These are phyloP conservation scores for Priceomyces haplophilus DNA, from an alignment of 805 yeast genomes.

Conservation along the genomic window DNA sequence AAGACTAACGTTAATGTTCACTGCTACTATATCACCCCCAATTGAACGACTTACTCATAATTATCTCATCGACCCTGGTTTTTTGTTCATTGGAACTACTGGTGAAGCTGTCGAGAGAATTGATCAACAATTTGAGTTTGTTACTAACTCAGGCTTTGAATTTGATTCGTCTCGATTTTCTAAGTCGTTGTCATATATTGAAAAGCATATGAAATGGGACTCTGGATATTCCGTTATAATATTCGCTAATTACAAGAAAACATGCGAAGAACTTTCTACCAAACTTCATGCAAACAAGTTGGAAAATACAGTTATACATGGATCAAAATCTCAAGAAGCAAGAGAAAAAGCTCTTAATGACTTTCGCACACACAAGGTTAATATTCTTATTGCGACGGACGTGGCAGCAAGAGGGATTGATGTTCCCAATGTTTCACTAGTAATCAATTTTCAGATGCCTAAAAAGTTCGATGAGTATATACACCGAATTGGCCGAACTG, in stretches of 20 bases:
- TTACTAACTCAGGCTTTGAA: conserved; percentile 25
- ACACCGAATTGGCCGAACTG: conserved; percentile 95
- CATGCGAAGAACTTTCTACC: conserved; percentile 65
- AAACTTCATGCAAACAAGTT: conserved; percentile 43
- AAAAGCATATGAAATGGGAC: conserved; percentile 39
- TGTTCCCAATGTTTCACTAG: conserved; percentile 80
- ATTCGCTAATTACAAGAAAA: conserved; percentile 73
- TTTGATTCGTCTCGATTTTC: conserved; percentile 37
- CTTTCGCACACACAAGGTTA: conserved; percentile 53
- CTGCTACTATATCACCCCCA: conserved; percentile 84
- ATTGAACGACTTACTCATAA: conserved; percentile 65
- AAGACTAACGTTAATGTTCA: conserved; percentile 81
- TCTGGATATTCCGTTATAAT: conserved; percentile 51
- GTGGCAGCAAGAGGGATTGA: conserved; percentile 96
- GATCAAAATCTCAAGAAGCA: conserved; percentile 79
- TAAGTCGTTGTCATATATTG: conserved; percentile 38
- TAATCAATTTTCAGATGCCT: conserved; percentile 83
- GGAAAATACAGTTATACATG: conserved; percentile 68
- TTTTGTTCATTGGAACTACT: conserved; percentile 63
- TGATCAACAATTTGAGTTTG: conserved; percentile 56
- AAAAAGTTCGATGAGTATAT: conserved; percentile 76
- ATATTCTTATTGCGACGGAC: conserved; percentile 83
- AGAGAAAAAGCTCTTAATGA: conserved; percentile 73
- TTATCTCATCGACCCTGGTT: conserved; percentile 60
- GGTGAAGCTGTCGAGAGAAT: conserved; percentile 68